These are phyloP conservation scores for Pythium dissotocum DNA, from an alignment of 352 stramenopile genomes.

Conservation along the genomic window DNA sequence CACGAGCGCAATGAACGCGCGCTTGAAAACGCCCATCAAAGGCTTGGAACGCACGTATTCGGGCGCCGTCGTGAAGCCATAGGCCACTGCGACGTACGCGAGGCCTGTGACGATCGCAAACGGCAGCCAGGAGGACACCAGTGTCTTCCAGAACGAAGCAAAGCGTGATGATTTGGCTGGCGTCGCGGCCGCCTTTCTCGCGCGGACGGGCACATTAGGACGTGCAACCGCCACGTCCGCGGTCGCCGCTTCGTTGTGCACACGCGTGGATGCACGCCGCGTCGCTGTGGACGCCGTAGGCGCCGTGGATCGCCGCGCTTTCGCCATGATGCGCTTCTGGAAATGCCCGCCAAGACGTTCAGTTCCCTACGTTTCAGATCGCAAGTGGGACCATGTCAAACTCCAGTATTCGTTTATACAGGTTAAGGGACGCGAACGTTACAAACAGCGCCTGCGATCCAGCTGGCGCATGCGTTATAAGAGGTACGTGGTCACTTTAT, in stretches of 20 bases:
- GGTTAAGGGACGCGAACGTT: background rate
- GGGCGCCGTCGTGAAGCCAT: conserved; percentile 57
- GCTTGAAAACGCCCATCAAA: conserved; percentile 50
- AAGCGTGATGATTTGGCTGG: background rate
- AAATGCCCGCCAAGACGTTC: background rate
- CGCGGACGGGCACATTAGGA: conserved; percentile 9
- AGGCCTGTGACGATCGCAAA: conserved; percentile 40
- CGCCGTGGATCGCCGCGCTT: conserved; percentile 1
- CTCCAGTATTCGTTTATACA: background rate
- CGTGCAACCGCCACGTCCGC: conserved; percentile 12
- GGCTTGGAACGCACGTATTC: conserved; percentile 48
- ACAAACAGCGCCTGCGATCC: background rate
- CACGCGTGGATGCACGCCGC: background rate
- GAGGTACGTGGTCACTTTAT: background rate
- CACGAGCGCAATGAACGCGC: conserved; percentile 61
- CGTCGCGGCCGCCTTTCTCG: background rate
- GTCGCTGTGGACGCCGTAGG: background rate
- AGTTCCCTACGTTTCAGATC: background rate
- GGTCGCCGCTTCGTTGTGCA: background rate
- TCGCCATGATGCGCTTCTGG: conserved; percentile 5
- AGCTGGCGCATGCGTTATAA: background rate
- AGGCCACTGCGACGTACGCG: conserved; percentile 42
- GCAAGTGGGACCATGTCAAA: background rate
- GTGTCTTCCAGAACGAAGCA: conserved; percentile 7
- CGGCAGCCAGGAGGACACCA: conserved; percentile 33